These are phyloP conservation scores for Thalassiosira mediterranea DNA, from an alignment of 352 stramenopile species.

Conservation along the genomic window DNA sequence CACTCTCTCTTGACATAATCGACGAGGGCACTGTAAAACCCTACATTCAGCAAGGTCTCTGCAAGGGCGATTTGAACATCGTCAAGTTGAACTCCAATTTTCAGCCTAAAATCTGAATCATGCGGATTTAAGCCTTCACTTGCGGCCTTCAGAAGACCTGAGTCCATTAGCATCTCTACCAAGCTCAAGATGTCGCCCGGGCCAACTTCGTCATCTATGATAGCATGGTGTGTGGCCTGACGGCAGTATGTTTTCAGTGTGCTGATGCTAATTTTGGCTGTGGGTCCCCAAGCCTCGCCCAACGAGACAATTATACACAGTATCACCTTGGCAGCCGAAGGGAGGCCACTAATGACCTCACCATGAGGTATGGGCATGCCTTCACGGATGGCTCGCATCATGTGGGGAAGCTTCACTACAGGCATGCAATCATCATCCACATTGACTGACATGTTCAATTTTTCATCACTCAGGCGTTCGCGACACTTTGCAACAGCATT, in stretches of 20 bases:
- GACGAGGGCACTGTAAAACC: constrained; percentile 45
- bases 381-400: constrained; percentile 55
- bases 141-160: constrained; percentile 36
- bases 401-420: constrained; percentile 55
- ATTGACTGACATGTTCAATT: constrained; percentile 22
- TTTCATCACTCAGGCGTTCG: constrained; percentile 18
- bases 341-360: constrained; percentile 54
- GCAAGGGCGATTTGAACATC: constrained; percentile 64
- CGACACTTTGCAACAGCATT: constrained; percentile 40
- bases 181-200: constrained; percentile 34
- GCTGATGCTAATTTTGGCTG: constrained; percentile 39
- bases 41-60: constrained; percentile 42
- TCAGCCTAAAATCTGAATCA: constrained; percentile 31
- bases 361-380: constrained; percentile 12
- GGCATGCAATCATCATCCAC: constrained; percentile 28
- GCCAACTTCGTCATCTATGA: constrained; percentile 39
- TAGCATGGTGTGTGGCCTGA: constrained; percentile 29
- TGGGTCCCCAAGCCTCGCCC: constrained; percentile 31
- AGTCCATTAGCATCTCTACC: constrained; percentile 48
- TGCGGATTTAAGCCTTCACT: constrained; percentile 18
- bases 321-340: constrained; percentile 54
- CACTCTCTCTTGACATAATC: constrained; percentile 46
- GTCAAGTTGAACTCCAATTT: constrained; percentile 57
- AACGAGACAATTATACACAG: constrained; percentile 56
- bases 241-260: constrained; percentile 46